A percentile compares a stretch with the other conserved stretches of the same genome.
phyloP scores from a whole-genome alignment of 2,329 filamentous ascomycete species.

The Eurotiales sp. region DNA sequence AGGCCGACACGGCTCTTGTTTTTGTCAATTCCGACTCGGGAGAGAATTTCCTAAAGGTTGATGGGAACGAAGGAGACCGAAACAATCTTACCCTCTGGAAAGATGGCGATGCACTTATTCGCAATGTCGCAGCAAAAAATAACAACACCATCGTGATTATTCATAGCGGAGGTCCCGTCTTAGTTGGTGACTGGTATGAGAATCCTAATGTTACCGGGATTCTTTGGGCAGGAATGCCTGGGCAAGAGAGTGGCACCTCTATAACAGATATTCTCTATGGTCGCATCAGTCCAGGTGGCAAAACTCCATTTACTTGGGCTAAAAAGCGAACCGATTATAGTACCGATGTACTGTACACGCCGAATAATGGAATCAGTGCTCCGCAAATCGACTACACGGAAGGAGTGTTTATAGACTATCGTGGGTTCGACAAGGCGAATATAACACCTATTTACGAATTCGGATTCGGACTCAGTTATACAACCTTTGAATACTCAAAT shows the following conservation, averaged over 20 bases:
- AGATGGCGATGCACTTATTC: slow-evolving; percentile 73
- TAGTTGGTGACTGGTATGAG: slow-evolving; percentile 61
- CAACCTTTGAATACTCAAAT: slow-evolving; percentile 57
- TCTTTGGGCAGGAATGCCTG: slow-evolving; percentile 70
- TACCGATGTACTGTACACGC: slow-evolving; percentile 53
- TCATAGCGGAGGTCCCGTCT: slow-evolving; percentile 76
- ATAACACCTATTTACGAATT: slow-evolving; percentile 60
- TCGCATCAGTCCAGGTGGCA: slow-evolving; percentile 58
- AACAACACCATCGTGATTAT: slow-evolving; percentile 91
- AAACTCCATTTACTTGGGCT: slow-evolving; percentile 60
- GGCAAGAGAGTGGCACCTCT: slow-evolving; percentile 71
- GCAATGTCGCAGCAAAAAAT: slow-evolving; percentile 71
- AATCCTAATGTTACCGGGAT: slow-evolving; percentile 70
- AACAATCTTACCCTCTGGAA: slow-evolving; percentile 91
- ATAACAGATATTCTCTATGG: slow-evolving; percentile 73
- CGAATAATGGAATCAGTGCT: slow-evolving; percentile 54
- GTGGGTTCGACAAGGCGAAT: slow-evolving; percentile 51
- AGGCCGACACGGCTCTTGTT: slow-evolving; percentile 60
- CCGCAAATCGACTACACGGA: slow-evolving; percentile 60
- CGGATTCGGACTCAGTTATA: slow-evolving; percentile 60
- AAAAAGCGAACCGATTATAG: slow-evolving; percentile 53
- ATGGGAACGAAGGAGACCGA: slow-evolving; percentile 80
- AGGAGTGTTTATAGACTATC: slow-evolving; percentile 58
- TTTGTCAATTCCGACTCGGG: slow-evolving; percentile 86
- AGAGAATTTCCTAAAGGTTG: slow-evolving; percentile 79